Conservation (phyloP, 495 filamentous ascomycete species). For the Daldinia grandis region DNA sequence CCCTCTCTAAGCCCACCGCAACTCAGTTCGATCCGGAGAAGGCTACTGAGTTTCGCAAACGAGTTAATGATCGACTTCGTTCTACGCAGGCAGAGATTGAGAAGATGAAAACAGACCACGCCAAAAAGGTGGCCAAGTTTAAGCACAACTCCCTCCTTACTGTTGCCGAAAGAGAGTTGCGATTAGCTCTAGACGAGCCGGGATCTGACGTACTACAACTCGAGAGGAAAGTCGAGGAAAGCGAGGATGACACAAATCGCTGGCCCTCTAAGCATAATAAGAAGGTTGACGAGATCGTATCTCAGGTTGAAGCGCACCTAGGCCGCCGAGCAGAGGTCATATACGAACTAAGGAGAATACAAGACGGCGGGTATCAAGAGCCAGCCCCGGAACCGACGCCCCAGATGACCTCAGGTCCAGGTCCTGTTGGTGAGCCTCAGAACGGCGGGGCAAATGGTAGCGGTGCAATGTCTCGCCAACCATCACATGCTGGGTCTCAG, state of each 20-base stretch:
- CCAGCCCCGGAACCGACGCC: conserved; percentile 54
- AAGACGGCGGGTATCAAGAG: conserved; percentile 74
- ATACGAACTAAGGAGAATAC: conserved; percentile 69
- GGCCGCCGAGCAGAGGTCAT: conserved; percentile 65
- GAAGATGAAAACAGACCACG: conserved; percentile 79
- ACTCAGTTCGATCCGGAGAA: conserved; percentile 71
- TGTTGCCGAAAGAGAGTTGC: conserved; percentile 70
- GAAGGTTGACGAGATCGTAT: conserved; percentile 68
- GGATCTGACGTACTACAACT: conserved; percentile 69
- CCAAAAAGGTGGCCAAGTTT: conserved; percentile 75
- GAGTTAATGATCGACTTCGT: conserved; percentile 69
- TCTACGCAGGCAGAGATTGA: conserved; percentile 81
- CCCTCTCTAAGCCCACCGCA: conserved; percentile 59
- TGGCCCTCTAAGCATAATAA: conserved; percentile 58
- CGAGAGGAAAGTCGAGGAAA: conserved; percentile 67
- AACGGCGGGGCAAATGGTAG: conserved; percentile 27
- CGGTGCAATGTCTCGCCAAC: conserved; percentile 53
- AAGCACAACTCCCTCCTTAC: conserved; percentile 70
- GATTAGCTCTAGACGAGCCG: conserved; percentile 62
- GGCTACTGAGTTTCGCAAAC: conserved; percentile 78
- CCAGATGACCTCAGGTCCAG: conserved; percentile 24
- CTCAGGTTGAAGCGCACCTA: conserved; percentile 64
- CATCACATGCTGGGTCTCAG: conserved; percentile 57
- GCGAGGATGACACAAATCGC: conserved; percentile 54
- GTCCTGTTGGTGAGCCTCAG: conserved; percentile 35